Conservation (phyloP, 176 grass and related monocot genomes). For the Triticum dicoccoides region DNA sequence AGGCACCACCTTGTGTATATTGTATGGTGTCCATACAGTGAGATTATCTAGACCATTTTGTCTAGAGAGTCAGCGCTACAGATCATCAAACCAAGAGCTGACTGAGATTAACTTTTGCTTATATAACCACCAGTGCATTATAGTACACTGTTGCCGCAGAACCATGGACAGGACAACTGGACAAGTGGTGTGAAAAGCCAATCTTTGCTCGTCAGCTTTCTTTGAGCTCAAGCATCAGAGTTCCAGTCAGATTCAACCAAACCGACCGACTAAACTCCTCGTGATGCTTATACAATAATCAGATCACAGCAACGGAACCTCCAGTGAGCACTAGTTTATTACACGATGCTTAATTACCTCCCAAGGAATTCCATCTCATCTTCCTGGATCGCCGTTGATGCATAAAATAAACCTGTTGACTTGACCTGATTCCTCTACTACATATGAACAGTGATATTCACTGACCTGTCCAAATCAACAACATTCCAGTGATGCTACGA, state of each 20-base stretch:
- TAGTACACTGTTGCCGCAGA: neutral
- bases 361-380: neutral
- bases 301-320: neutral
- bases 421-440: neutral
- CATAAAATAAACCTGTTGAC: neutral
- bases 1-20: neutral
- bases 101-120: neutral
- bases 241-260: slow-evolving; percentile 4
- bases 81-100: neutral
- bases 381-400: too few species aligned
- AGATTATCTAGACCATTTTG: neutral
- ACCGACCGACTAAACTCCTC: neutral
- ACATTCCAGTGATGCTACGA: slow-evolving; percentile 6
- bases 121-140: neutral
- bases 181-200: neutral
- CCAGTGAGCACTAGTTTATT: neutral
- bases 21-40: neutral
- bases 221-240: neutral
- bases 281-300: slow-evolving; percentile 1
- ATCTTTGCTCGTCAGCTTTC: neutral
- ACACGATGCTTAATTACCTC: neutral
- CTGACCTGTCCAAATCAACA: neutral
- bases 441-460: neutral
- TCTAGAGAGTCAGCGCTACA: neutral
- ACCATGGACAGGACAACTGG: neutral